Percentiles rank a stretch among this genome's conserved stretches.
These are phyloP conservation scores for Diaporthe vexans DNA, from an alignment of 2,329 filamentous ascomycete species.

Conservation along the genomic window DNA sequence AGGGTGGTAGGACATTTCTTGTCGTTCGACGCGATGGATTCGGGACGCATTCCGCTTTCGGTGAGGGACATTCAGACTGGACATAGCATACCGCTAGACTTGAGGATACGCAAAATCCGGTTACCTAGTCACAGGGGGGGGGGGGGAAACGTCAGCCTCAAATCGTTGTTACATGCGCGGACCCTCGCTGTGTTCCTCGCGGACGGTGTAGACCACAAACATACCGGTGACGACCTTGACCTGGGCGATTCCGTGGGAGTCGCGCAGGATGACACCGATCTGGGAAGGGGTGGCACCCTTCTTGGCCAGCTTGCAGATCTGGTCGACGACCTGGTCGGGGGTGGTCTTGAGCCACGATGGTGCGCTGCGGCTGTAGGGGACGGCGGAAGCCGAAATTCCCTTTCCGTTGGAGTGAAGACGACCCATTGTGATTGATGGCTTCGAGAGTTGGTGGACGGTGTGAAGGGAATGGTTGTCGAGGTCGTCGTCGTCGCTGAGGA, in stretches of 20 bases:
- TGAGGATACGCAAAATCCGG: conserved; percentile 99
- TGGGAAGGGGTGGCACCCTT: conserved; percentile 99
- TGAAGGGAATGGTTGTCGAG: conserved; percentile 45
- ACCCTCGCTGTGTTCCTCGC: not conserved
- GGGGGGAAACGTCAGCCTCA: conserved; percentile 47
- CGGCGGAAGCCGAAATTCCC: conserved; percentile 95
- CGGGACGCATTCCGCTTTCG: not conserved
- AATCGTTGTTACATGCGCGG: not conserved
- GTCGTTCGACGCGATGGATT: not conserved
- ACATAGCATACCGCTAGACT: conserved; percentile 89
- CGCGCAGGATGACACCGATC: conserved; percentile 98
- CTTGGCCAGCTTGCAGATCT: conserved; percentile 99
- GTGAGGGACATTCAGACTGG: conserved; percentile 5
- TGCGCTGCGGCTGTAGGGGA: conserved; percentile 95
- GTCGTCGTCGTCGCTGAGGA: conserved; percentile 44
- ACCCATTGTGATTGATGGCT: conserved; percentile 80
- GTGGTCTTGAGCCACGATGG: conserved; percentile 99
- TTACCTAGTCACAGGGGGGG: conserved; percentile 75
- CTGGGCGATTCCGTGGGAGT: conserved; percentile 97
- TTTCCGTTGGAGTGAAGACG: conserved; percentile 99
- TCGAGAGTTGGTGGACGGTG: conserved; percentile 48
- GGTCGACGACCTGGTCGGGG: conserved; percentile 97
- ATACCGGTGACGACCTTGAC: conserved; percentile 97
- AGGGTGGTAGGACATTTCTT: not conserved
- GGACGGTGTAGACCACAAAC: conserved; percentile 51